Percentiles rank a stretch among this genome's conserved stretches.
Evolutionary conservation across 1,284 basidiomycete genomes (phyloP).

Genomic region (Porodaedalea pini): DNA sequence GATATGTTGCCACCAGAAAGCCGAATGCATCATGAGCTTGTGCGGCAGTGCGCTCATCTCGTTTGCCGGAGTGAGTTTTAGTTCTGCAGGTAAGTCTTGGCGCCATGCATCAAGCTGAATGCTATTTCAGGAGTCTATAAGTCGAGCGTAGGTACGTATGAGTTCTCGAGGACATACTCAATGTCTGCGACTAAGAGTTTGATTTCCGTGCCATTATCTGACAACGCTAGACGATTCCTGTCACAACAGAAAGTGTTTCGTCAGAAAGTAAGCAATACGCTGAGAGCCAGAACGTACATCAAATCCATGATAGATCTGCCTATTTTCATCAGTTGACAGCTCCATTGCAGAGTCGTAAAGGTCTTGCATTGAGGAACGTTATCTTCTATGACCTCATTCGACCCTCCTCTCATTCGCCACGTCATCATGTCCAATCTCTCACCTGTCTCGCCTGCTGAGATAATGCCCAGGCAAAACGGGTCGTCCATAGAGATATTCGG

Average conservation of each 20-base stretch:
- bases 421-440: conserved; percentile 11
- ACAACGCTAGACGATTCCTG: conserved; percentile 42
- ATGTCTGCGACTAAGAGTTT: conserved; percentile 50
- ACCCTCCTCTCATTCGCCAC: conserved; percentile 7
- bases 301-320: conserved; percentile 55
- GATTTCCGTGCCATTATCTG: conserved; percentile 36
- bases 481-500: conserved; percentile 13
- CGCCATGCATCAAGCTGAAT: conserved; percentile 60
- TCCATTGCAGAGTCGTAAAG: conserved; percentile 50
- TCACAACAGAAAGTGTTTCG: background rate
- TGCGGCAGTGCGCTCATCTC: conserved; percentile 53
- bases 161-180: conserved; percentile 37
- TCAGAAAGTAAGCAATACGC: background rate
- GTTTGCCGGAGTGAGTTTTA: conserved; percentile 50
- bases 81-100: conserved; percentile 47
- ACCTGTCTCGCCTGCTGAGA: background rate
- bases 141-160: background rate
- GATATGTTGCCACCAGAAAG: conserved; percentile 62
- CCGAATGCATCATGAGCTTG: conserved; percentile 58
- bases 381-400: background rate
- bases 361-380: conserved; percentile 27
- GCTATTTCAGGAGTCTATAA: conserved; percentile 32
- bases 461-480: conserved; percentile 10
- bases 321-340: conserved; percentile 52
- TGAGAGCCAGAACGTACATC: conserved; percentile 41